These are phyloP conservation scores for Cercis canadensis DNA, from an alignment of 306 rosid species.

Conservation along the genomic window DNA sequence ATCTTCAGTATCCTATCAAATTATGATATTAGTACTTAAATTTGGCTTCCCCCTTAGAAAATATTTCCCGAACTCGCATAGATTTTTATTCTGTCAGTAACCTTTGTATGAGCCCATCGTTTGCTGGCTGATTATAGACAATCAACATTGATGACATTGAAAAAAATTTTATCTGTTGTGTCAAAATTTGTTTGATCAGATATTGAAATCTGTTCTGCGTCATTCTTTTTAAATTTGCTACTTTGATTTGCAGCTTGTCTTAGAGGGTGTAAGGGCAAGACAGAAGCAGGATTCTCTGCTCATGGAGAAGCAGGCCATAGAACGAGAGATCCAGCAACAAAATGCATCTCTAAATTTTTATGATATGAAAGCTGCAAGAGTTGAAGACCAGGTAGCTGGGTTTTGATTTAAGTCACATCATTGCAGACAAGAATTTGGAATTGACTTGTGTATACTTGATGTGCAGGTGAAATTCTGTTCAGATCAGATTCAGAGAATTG, in stretches of 20 bases:
- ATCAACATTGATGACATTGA: no score
- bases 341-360: constrained; percentile 66
- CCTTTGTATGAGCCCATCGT: no score
- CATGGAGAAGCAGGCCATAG: constrained; percentile 65
- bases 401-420: constrained; percentile 22
- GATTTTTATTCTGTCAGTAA: no score
- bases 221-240: background rate
- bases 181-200: background rate
- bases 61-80: no score
- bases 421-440: constrained; percentile 12
- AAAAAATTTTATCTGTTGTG: no score
- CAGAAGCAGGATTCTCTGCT: constrained; percentile 68
- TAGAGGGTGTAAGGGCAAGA: constrained; percentile 81
- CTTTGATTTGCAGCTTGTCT: constrained; percentile 70
- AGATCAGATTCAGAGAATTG: constrained; percentile 69
- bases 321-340: constrained; percentile 75
- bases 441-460: constrained; percentile 38
- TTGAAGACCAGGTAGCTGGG: constrained; percentile 82
- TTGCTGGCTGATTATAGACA: no score
- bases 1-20: no score
- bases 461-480: constrained; percentile 75
- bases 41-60: no score
- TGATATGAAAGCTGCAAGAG: constrained; percentile 69
- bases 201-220: background rate
- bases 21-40: no score